Base-by-base conservation (phyloP, 306 rosid genomes). In the Arachis stenosperma region DNA sequence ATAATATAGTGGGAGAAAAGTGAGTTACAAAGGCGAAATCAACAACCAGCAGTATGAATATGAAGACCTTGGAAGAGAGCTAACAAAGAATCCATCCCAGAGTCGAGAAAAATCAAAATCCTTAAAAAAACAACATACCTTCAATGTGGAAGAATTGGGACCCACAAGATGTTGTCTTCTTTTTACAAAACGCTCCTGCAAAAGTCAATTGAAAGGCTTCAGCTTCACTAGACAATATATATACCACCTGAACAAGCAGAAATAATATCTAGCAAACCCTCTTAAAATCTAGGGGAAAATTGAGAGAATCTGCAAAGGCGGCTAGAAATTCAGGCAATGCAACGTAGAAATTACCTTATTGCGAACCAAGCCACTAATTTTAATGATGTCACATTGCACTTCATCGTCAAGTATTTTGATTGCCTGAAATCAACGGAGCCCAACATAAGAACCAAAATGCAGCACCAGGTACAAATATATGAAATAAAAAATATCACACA, bases 131-230 rank as follows among this genome's bases (percentile, higher is more conserved):
- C 5, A 66, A 41, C 5, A 71, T 60, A 93, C 98, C 97, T 91
- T 93, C 76, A 93, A 74, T 57, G 97, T 93, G 70, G 96, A 84
- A 51, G 92, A 84, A 81, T 89, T 91, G 53, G 98, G 96, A 50
- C 98, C 98, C 67, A 93, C 74, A 48, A 93, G 92, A 76, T 90
- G 97, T 36, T 89, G 88, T 72, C 98, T 85, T 74, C 98, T 77
- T 80, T 89, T 93, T 29, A 93, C 89, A 71, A 93, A 89, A 47
- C 92, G 89, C 69, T 91, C 98, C 98, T 93, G 86, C 77, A 80
- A 76, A 64, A 67, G 61, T 33, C 30, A 41, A 44, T 14, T 6
- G 50, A 79, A 66, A 82, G 22, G 56, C 64, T 46, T 61, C 13
- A 37, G 27, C 63, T 54, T 44, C 15, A 40, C n/a, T 9, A 33